A percentile compares a stretch with the other conserved stretches of the same genome.
Conservation (phyloP, 306 rosid genomes). For the Quercus gilva region DNA sequence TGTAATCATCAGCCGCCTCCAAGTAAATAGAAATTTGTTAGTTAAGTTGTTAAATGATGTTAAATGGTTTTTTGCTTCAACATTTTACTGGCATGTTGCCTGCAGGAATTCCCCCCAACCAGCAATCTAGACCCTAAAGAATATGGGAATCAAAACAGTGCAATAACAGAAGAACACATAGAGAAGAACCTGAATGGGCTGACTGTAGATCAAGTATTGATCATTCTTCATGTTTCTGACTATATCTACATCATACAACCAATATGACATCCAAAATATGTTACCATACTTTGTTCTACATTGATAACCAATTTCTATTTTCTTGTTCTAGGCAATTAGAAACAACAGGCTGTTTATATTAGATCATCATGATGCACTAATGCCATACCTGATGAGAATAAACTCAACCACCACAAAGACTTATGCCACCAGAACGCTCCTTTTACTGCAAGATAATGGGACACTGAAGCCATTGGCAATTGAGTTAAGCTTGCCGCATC, state of each 20-base stretch:
- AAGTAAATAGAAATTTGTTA: constrained; percentile 33
- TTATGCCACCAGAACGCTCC: constrained; percentile 76
- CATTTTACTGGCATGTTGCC: constrained; percentile 1
- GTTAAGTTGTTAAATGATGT: background rate
- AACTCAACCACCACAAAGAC: constrained; percentile 84
- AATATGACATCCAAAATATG: background rate
- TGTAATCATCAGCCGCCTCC: constrained; percentile 66
- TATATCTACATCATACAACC: background rate
- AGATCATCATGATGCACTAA: constrained; percentile 82
- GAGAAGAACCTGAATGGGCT: constrained; percentile 53
- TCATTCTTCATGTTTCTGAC: background rate
- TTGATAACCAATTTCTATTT: background rate
- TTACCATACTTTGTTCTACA: background rate
- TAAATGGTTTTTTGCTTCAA: background rate
- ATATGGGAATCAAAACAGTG: constrained; percentile 77
- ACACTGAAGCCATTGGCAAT: constrained; percentile 84
- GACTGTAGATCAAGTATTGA: constrained; percentile 55
- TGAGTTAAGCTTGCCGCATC: constrained; percentile 89
- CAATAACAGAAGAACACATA: constrained; percentile 58
- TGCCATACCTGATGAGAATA: constrained; percentile 72
- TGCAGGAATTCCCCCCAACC: constrained; percentile 79
- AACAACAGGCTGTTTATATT: constrained; percentile 58
- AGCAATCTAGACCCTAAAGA: constrained; percentile 63
- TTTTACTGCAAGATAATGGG: constrained; percentile 73
- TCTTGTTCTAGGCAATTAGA: constrained; percentile 58